Conservation (phyloP, 139 green algal genomes). For the Coelastrella sp. region DNA sequence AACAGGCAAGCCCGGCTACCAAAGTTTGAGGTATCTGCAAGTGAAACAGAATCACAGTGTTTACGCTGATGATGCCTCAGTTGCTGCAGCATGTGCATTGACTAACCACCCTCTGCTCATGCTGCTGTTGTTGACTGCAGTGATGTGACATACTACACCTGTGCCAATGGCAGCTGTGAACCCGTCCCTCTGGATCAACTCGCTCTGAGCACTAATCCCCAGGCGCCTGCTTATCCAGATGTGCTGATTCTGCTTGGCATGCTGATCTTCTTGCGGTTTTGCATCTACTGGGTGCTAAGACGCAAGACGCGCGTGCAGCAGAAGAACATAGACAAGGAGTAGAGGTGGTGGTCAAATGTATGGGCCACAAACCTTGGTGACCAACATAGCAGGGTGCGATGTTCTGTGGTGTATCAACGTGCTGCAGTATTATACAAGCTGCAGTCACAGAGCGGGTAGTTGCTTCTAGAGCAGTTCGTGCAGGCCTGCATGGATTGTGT, state of each 20-base stretch:
- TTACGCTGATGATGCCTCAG: background rate
- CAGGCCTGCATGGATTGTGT: too few species aligned
- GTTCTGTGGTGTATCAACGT: background rate
- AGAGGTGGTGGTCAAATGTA: too few species aligned
- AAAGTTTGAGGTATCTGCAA: too few species aligned
- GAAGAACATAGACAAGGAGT: background rate
- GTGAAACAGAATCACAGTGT: background rate
- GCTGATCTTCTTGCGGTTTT: slow-evolving; percentile 61
- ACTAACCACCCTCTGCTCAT: background rate
- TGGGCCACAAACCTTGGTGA: too few species aligned
- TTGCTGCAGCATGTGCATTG: background rate
- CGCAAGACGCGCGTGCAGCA: slow-evolving; percentile 57
- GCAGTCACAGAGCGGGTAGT: too few species aligned
- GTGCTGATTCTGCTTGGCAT: slow-evolving; percentile 69
- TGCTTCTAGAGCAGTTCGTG: too few species aligned
- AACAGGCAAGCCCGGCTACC: too few species aligned
- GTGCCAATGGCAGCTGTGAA: background rate
- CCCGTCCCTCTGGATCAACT: background rate
- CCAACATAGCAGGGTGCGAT: background rate
- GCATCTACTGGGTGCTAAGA: slow-evolving; percentile 62
- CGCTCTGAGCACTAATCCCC: background rate
- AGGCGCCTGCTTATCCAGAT: slow-evolving; percentile 41
- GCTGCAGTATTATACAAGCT: too few species aligned
- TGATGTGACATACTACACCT: slow-evolving; percentile 42
- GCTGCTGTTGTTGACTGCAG: slow-evolving; percentile 22